These are phyloP conservation scores for Hymenochaete sp. DNA, from an alignment of 1,284 basidiomycete genomes.

Conservation along the genomic window DNA sequence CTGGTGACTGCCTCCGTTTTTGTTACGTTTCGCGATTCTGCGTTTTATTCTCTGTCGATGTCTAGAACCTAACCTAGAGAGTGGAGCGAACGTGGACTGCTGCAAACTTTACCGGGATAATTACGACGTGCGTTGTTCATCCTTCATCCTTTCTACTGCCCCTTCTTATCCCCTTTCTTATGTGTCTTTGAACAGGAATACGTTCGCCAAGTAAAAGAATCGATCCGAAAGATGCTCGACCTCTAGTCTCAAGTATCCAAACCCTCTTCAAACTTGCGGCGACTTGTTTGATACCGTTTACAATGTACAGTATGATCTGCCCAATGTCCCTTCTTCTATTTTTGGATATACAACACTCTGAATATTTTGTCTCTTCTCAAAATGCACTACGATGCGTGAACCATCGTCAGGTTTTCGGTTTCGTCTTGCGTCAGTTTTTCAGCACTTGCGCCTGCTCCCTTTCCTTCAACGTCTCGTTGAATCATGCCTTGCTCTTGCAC, in stretches of 20 bases:
- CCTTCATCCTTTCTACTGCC: background rate
- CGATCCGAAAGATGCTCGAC: conserved; percentile 65
- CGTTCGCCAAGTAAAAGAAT: conserved; percentile 60
- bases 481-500: no score
- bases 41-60: conserved; percentile 14
- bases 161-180: background rate
- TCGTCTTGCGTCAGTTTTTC: no score
- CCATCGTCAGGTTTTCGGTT: no score
- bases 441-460: no score
- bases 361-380: no score
- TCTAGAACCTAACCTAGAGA: conserved; percentile 95
- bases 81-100: conserved; percentile 96
- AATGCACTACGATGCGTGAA: no score
- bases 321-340: no score
- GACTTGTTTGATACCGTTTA: no score
- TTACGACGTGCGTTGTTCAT: conserved; percentile 36
- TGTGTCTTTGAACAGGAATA: conserved; percentile 44
- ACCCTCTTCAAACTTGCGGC: background rate
- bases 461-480: no score
- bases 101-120: conserved; percentile 93
- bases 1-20: conserved; percentile 3
- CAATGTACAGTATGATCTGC: no score
- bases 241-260: conserved; percentile 31
- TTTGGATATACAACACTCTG: no score
- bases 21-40: conserved; percentile 15